Percentiles rank a stretch among this genome's conserved stretches.
phyloP scores from a whole-genome alignment of 1,139 yeast genomes.

The Candida sanyaensis region DNA sequence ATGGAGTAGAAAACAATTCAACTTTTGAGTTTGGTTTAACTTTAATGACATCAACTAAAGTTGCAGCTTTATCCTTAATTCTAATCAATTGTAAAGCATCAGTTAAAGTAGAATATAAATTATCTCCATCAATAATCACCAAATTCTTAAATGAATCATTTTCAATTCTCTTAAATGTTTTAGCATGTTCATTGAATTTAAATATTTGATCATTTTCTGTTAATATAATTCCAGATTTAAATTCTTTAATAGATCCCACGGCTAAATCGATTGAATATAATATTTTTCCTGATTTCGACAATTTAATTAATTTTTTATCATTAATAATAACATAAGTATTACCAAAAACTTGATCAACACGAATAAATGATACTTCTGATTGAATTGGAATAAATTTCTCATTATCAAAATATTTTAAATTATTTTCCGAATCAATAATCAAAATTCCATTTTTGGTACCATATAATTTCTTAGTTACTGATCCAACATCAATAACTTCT shows the following conservation, averaged over 20 bases:
- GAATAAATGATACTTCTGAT: conserved; percentile 5
- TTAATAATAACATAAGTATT: conserved; percentile 16
- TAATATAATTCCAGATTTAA: conserved; percentile 22
- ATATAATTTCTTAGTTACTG: conserved; percentile 4
- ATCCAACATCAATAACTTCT: conserved; percentile 5
- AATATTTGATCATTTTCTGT: conserved; percentile 20
- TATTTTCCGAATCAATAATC: conserved; percentile 19
- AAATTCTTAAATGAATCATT: conserved; percentile 14
- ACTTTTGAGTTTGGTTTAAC: conserved; percentile 7
- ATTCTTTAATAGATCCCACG: conserved; percentile 16
- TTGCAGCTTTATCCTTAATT: conserved; percentile 7
- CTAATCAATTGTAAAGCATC: conserved; percentile 11
- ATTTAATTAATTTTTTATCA: conserved; percentile 12
- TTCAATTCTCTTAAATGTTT: conserved; percentile 11
- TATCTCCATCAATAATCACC: conserved; percentile 14
- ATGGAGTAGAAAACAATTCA: conserved; percentile 16
- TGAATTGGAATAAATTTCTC: conserved; percentile 2
- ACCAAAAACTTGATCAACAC: conserved; percentile 14
- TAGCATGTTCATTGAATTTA: conserved; percentile 12
- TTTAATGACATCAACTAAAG: conserved; percentile 6
- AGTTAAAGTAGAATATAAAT: conserved; percentile 9
- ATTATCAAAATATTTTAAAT: conserved; percentile 9
- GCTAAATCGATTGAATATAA: conserved; percentile 7
- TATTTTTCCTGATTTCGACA: conserved; percentile 12
- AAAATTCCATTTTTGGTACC: conserved; percentile 18